A percentile compares a stretch with the other conserved stretches of the same genome.
Conservation (phyloP, 148 eudicot genomes). For the Rhododendron ferrugineum region DNA sequence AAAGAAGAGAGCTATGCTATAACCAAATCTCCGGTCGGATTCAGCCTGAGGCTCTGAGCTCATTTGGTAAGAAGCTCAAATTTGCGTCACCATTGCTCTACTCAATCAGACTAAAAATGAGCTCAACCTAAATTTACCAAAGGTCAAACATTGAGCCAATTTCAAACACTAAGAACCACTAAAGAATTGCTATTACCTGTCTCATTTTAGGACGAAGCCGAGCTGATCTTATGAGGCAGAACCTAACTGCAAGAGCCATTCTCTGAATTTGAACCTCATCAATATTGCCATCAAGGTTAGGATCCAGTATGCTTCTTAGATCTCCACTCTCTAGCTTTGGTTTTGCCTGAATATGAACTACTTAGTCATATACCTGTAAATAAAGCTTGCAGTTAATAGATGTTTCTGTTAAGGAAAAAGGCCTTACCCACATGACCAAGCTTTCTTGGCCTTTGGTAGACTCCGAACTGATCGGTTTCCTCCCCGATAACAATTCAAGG, state of each 20-base stretch:
- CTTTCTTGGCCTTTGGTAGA: conserved; percentile 66
- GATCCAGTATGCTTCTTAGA: conserved; percentile 55
- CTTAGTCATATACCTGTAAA: background rate
- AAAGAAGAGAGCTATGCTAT: background rate
- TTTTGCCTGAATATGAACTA: conserved; percentile 55
- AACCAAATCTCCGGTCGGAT: background rate
- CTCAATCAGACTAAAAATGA: background rate
- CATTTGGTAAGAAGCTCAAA: background rate
- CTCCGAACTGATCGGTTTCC: conserved; percentile 57
- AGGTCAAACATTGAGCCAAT: background rate
- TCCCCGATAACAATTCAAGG: conserved; percentile 78
- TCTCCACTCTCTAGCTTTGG: conserved; percentile 64
- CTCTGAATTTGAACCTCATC: conserved; percentile 59
- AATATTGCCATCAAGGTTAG: conserved; percentile 35
- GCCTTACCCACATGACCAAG: conserved; percentile 94
- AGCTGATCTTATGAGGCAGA: conserved; percentile 77
- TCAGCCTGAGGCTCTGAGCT: background rate
- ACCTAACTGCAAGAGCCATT: conserved; percentile 72
- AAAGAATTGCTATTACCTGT: conserved; percentile 40
- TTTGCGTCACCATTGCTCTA: background rate
- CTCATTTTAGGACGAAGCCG: conserved; percentile 78
- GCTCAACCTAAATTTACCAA: background rate
- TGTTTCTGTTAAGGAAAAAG: background rate
- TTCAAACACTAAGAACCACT: background rate
- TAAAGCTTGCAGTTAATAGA: background rate